phyloP scores from a whole-genome alignment of 768 basidiomycete genomes.

The Tricholoma matsutake region DNA sequence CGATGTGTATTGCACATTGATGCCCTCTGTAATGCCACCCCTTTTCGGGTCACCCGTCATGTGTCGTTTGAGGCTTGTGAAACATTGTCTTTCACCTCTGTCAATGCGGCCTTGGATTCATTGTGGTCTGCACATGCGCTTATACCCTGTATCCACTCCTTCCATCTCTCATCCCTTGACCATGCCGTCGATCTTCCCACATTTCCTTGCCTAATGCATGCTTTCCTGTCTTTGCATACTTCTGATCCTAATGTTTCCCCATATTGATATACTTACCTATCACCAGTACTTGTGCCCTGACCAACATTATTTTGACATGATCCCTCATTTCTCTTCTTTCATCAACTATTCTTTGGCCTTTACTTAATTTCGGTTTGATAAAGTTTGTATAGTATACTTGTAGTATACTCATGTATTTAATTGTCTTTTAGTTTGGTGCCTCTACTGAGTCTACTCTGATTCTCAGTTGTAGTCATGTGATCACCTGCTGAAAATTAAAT shows the following conservation, averaged over 20 bases:
- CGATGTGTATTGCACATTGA: no score
- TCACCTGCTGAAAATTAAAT: background rate
- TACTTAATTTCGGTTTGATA: no score
- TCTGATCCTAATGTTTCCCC: background rate
- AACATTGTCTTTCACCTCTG: no score
- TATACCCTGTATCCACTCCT: background rate
- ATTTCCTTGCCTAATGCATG: background rate
- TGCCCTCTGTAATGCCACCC: no score
- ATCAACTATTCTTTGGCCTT: no score
- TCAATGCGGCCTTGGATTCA: no score
- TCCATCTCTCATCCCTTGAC: background rate
- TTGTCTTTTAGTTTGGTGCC: background rate
- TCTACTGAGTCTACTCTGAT: background rate
- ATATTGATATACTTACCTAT: background rate
- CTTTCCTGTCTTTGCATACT: background rate
- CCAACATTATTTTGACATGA: background rate
- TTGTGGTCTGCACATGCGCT: no score
- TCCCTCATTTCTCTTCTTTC: background rate
- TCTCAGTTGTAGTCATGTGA: background rate
- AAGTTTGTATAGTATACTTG: no score
- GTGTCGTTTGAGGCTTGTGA: no score
- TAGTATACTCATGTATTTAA: background rate
- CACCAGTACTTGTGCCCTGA: background rate
- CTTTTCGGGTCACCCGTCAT: no score
- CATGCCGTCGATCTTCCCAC: background rate